phyloP scores from a whole-genome alignment of 78 protist species.

The slime mould (Dictyostelium discoideum) region DNA sequence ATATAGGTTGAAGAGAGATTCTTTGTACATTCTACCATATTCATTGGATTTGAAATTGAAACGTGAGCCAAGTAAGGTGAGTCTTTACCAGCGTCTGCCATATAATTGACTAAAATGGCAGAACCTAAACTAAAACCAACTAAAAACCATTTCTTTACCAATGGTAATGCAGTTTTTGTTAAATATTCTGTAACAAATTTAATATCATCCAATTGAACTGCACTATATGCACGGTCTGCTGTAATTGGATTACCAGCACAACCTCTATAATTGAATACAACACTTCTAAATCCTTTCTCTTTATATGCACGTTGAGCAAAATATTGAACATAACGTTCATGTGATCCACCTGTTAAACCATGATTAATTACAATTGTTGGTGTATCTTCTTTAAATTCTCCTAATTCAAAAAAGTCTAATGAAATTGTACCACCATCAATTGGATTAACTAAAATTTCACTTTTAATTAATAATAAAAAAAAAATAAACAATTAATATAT shows the following conservation, averaged over 20 bases:
- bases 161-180: neutral
- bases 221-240: slow-evolving; percentile 39
- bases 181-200: neutral
- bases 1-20: slow-evolving; percentile 20
- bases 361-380: slow-evolving; percentile 36
- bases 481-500: neutral
- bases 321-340: slow-evolving; percentile 50
- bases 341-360: slow-evolving; percentile 69
- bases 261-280: slow-evolving; percentile 67
- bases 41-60: slow-evolving; percentile 60
- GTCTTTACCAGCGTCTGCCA: neutral
- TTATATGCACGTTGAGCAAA: slow-evolving; percentile 42
- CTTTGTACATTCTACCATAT: slow-evolving; percentile 38
- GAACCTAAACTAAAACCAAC: slow-evolving; percentile 61
- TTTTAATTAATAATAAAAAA: neutral
- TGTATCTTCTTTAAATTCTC: slow-evolving; percentile 42
- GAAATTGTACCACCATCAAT: slow-evolving; percentile 64
- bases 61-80: slow-evolving; percentile 28
- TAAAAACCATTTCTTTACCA: slow-evolving; percentile 8
- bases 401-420: slow-evolving; percentile 59
- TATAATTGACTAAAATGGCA: slow-evolving; percentile 20
- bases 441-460: slow-evolving; percentile 24
- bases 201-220: slow-evolving; percentile 34
- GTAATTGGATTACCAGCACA: slow-evolving; percentile 61
- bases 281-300: slow-evolving; percentile 51